These are phyloP conservation scores for Lasiosphaeris hirsuta DNA, from an alignment of 495 filamentous ascomycete species.

Conservation along the genomic window DNA sequence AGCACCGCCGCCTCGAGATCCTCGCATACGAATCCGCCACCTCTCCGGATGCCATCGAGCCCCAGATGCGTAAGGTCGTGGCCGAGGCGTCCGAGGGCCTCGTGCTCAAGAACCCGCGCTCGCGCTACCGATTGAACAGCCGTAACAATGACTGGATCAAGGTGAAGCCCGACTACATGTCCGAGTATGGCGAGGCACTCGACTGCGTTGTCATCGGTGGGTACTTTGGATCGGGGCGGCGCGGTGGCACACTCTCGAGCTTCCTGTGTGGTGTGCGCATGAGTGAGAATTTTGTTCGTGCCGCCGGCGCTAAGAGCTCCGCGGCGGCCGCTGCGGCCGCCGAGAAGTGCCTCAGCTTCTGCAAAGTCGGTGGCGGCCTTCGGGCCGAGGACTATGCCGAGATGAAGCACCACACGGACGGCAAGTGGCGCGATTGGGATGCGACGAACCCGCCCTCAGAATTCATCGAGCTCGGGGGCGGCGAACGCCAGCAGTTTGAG, in stretches of 20 bases:
- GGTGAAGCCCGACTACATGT: constrained; percentile 98
- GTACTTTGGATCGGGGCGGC: constrained; percentile 83
- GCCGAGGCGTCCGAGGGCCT: constrained; percentile 87
- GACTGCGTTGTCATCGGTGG: constrained; percentile 88
- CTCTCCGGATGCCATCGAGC: constrained; percentile 69
- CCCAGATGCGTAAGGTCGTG: constrained; percentile 74
- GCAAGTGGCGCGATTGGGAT: constrained; percentile 89
- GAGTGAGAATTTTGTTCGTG: constrained; percentile 60
- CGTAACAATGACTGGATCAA: constrained; percentile 98
- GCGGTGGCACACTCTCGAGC: constrained; percentile 78
- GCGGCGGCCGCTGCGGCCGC: constrained; percentile 11
- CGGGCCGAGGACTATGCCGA: constrained; percentile 78
- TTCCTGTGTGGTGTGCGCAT: constrained; percentile 85
- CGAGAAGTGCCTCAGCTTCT: constrained; percentile 85
- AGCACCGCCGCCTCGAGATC: constrained; percentile 76
- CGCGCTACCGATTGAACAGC: constrained; percentile 80
- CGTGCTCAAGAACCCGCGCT: constrained; percentile 90
- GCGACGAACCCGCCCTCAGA: constrained; percentile 70
- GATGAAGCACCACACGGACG: constrained; percentile 78
- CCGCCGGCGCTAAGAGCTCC: constrained; percentile 44
- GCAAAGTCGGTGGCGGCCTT: constrained; percentile 94
- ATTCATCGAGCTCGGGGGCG: constrained; percentile 79
- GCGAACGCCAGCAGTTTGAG: constrained; percentile 66
- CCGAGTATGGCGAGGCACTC: constrained; percentile 88
- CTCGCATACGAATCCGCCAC: constrained; percentile 69